Evolutionary conservation across 805 yeast genomes (phyloP), one percentile per base, ranked within the genome.

Genomic region (Priceomyces fermenticarens): DNA sequence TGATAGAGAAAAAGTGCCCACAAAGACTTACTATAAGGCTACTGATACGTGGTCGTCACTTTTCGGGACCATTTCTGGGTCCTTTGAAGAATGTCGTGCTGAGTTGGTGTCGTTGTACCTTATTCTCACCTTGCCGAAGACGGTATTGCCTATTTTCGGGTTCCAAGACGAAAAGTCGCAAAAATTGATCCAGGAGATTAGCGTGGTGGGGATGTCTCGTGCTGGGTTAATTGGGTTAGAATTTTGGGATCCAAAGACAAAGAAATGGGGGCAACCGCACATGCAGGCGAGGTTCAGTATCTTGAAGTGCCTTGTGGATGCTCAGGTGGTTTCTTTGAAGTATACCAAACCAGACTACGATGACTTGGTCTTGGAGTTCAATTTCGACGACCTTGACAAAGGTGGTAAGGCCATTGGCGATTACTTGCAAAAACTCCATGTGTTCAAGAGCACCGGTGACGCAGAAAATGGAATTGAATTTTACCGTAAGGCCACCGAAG

Each of bases 221-320:
- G 96, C 96, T 4, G 97, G 96, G 43, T 68, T 88, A 37, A 55
- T 85, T 28, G 91, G 86, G 6, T 72, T 88, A 56, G 95, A 88
- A 61, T 86, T 75, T 59, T 88, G 95, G 88, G 95, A 88, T 61
- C 96, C 96, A 30, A 63, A 64, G 34, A 75, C 87, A 23, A 67
- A 71, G 44, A 88, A 87, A 64, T 88, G 96, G 96, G 96, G 96
- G 25, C 97, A 88, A 67, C 82, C 97, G 10, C 97, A 88, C 60
- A 87, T 88, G 88, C 95, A 88, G 67, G 96, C 96, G 3, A 74
- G 97, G 62, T 88, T 76, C 64, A 87, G 93, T 26, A 88, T 88
- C 51, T 73, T 86, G 74, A 86, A 85, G 66, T 75, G 83, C 10
- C 81, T 86, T 57, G 64, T 85, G 53, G 73, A 80, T 40, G 83